Evolutionary conservation across 129 eudicot genomes (phyloP).

Genomic region (Artemisia argyi): DNA sequence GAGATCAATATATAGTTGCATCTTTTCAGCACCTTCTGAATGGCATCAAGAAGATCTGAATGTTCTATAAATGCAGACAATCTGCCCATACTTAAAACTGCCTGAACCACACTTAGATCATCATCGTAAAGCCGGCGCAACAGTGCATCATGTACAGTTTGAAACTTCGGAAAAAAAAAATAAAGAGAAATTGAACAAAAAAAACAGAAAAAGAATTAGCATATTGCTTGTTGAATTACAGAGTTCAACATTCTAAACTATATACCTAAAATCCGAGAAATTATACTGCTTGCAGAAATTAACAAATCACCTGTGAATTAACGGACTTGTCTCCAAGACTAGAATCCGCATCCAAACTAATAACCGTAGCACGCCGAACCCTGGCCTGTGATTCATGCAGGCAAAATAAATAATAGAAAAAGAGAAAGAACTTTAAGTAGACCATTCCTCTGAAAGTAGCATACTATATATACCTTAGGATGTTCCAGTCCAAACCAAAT

Average conservation of each 20-base stretch:
- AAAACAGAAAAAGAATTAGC: conserved; percentile 16
- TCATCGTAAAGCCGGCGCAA: conserved; percentile 69
- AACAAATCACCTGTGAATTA: conserved; percentile 52
- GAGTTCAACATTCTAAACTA: not conserved
- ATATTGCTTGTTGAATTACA: conserved; percentile 10
- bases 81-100: conserved; percentile 52
- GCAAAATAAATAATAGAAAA: conserved; percentile 10
- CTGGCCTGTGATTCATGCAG: conserved; percentile 51
- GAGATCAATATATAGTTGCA: conserved; percentile 48
- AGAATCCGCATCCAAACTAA: conserved; percentile 49
- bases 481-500: conserved; percentile 85
- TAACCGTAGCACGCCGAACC: conserved; percentile 63
- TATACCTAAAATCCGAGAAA: not conserved
- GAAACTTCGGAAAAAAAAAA: conserved; percentile 44
- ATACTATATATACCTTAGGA: conserved; percentile 57
- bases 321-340: conserved; percentile 39
- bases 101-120: conserved; percentile 77
- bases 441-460: not conserved
- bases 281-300: not conserved
- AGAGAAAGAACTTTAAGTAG: not conserved
- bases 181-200: not conserved
- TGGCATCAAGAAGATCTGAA: conserved; percentile 48
- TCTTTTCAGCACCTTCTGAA: conserved; percentile 59
- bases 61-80: conserved; percentile 49
- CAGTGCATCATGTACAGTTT: conserved; percentile 65